Conservation (phyloP, 2,329 filamentous ascomycete genomes). For the Exophiala sp. region DNA sequence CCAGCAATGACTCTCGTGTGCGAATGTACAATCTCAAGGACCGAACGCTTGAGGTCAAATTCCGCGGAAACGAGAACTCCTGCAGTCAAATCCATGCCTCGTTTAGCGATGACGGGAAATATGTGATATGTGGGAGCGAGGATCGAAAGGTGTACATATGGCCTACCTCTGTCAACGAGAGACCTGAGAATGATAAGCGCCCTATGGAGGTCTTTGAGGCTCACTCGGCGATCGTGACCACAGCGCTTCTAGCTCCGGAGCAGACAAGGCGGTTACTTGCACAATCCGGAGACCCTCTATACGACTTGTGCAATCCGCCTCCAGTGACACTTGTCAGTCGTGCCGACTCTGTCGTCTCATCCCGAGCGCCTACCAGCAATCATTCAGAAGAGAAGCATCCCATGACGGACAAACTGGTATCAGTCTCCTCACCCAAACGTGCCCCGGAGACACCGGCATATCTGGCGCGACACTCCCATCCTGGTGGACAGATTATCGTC, state of each 20-base stretch:
- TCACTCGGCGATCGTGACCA: slow-evolving; percentile 80
- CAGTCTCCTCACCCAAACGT: slow-evolving; percentile 34
- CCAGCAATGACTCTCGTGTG: slow-evolving; percentile 89
- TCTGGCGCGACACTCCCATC: slow-evolving; percentile 66
- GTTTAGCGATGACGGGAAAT: slow-evolving; percentile 79
- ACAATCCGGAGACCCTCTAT: slow-evolving; percentile 84
- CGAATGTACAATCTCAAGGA: slow-evolving; percentile 83
- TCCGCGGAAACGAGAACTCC: slow-evolving; percentile 83
- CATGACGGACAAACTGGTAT: slow-evolving; percentile 18
- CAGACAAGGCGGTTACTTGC: slow-evolving; percentile 71
- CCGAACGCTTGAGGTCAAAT: slow-evolving; percentile 79
- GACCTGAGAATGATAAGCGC: slow-evolving; percentile 62
- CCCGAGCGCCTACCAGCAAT: slow-evolving; percentile 42
- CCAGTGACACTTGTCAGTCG: slow-evolving; percentile 74
- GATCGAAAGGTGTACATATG: slow-evolving; percentile 87
- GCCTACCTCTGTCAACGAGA: slow-evolving; percentile 52
- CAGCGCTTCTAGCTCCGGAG: slow-evolving; percentile 76
- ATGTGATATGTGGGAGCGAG: slow-evolving; percentile 89
- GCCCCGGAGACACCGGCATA: slow-evolving; percentile 71
- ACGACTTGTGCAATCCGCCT: slow-evolving; percentile 91
- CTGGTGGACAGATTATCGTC: slow-evolving; percentile 81
- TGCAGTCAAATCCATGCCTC: slow-evolving; percentile 84
- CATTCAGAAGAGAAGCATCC: slow-evolving; percentile 31
- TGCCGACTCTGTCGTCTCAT: slow-evolving; percentile 55
- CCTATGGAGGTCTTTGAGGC: slow-evolving; percentile 88